Evolutionary conservation across 2,329 filamentous ascomycete species (phyloP), one percentile per base, ranked within the genome.

Genomic region (Microsporum ferrugineum): DNA sequence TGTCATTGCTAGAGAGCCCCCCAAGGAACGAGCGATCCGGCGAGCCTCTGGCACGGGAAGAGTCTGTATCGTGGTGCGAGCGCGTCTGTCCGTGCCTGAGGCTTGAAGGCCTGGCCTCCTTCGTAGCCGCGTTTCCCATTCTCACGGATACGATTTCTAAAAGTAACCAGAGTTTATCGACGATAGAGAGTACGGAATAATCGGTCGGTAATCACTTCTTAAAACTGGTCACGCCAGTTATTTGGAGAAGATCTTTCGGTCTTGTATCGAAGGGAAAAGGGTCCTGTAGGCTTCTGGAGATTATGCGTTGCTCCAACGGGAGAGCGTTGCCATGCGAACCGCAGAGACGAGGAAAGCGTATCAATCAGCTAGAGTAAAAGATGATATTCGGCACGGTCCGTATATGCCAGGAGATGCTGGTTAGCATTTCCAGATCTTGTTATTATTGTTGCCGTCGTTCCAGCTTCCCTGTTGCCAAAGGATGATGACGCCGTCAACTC

Each of bases 21-120:
- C 81, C 80, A 36, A 86, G 77, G 64, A 86, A 80, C 0, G 82
- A 81, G 38, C 86, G 75, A 66, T 86, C 83, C 47, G 79, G 80
- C 14, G 70, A 67, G 36, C 41, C 62, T 14, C 34, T 51, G 3
- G 57, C 8, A 27, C 57, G n/a, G 31, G 57, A 47, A 7, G 47
- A n/a, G 14, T 63, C 39, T 27, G 47, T 39, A 27, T 57, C 39
- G 45, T 62, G 45, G 31, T 65, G 58, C 23, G 38, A 47, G 14
- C 63, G 63, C 12, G 57, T 55, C 47, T 62, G 63, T 17, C 60
- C 55, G 60, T 63, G 61, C 41, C 64, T 63, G 5, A 51, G 29
- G 7, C 56, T 36, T 7, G 65, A 64, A 29, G 71, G 68, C 64
- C 76, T 73, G 60, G 74, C 71, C 69, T 78, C 76, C 68, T 76